Evolutionary conservation across 2,329 filamentous ascomycete species (phyloP), one percentile per base, ranked within the genome.

Genomic region (Penicillium expansum): DNA sequence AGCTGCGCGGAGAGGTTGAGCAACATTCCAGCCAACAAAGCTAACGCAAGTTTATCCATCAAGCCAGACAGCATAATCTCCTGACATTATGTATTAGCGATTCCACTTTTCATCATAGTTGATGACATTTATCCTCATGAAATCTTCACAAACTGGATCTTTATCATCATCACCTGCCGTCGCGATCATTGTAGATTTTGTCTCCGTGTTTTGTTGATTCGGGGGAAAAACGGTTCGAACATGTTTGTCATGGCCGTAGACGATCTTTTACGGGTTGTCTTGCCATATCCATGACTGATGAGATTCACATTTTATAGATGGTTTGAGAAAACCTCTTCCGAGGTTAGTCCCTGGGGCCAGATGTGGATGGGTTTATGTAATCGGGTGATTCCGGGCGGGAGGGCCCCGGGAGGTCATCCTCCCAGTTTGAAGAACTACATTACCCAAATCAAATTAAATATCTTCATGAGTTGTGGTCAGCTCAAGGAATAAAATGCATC

Each of bases 21-120:
- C 16, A 39, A 39, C 54, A 56, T 56, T 56, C 54, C 42, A 47
- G 33, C n/a, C 20, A 42, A 38, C 44, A 16, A 37, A 41, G 43
- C 27, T 45, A n/a, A 41, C 33, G 29, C 29, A 44, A 47, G 33
- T 18, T 43, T 35, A 35, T 33, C 33, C 27, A 29, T 45, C 29
- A 7, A 38, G 18, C 39, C 18, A 44, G 32, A n/a, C n/a, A 11
- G 20, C 4, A 1, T 33, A 1, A 32, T 39, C 27, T 35, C 48
- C 18, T 18, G 5, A 1, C 11, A 10, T 47, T 33, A 47, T 16
- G 14, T 27, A 10, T 49, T 16, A 18, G 16, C 10, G 20, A 18
- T 49, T 53, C 22, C 29, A 42, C 24, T 41, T 13, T 13, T 32
- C 13, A 51, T 38, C 10, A 11, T 39, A 37, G 11, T 37, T 6